These are phyloP conservation scores for Balamuthia mandrillaris DNA, from an alignment of 208 protist genomes.

Conservation along the genomic window DNA sequence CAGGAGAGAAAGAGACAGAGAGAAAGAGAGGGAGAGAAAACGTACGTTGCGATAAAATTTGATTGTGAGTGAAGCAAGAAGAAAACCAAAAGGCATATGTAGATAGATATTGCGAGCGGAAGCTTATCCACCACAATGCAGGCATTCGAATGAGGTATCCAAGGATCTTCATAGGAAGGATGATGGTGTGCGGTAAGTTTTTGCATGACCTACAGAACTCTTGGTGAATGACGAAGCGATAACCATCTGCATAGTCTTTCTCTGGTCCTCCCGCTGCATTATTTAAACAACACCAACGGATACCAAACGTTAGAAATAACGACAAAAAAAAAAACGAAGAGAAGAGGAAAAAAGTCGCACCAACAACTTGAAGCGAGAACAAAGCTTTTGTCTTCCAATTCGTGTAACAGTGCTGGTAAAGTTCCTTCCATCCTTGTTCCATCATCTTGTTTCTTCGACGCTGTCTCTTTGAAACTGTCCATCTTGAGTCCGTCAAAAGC, in stretches of 20 bases:
- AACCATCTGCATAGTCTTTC: neutral
- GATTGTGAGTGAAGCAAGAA: neutral
- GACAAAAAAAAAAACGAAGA: too few relatives aligned
- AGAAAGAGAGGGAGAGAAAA: neutral
- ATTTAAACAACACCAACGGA: too few relatives aligned
- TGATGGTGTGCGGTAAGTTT: neutral
- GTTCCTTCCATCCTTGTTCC: too few relatives aligned
- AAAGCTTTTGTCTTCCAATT: too few relatives aligned
- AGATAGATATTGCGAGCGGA: neutral
- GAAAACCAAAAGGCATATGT: neutral
- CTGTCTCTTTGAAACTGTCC: neutral
- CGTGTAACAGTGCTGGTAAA: too few relatives aligned
- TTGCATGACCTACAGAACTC: neutral
- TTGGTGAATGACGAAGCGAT: constrained; percentile 6
- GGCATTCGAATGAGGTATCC: neutral
- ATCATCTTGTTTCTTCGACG: neutral
- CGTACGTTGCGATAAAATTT: neutral
- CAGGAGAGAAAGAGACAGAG: too few relatives aligned
- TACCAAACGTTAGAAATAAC: too few relatives aligned
- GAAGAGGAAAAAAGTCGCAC: neutral
- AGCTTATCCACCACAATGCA: neutral
- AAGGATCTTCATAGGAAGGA: neutral
- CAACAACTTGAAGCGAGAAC: neutral
- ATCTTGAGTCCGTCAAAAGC: neutral
- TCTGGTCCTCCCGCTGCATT: too few relatives aligned